Evolutionary conservation across 2,329 filamentous ascomycete genomes (phyloP), one percentile per base, ranked within the genome.

Genomic region (Hypoxylon sp.): DNA sequence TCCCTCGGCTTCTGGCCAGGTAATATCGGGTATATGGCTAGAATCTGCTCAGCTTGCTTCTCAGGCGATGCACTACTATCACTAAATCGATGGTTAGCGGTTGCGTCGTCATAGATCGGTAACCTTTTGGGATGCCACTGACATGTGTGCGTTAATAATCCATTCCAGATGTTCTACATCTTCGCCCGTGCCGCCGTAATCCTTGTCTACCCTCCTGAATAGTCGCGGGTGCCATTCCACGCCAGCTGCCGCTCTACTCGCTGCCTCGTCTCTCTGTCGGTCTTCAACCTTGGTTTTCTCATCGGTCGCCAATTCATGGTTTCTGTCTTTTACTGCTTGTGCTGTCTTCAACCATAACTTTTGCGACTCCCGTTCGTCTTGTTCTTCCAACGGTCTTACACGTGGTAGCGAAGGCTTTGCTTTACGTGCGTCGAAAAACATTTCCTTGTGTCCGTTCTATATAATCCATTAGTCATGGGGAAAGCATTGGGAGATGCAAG

Each of bases 251-350:
- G 88, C 88, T 74, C 96, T 87, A 76, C 89, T 89, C 17, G 94
- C 91, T 1, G 96, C 94, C 77, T 98, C 95, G 70, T 94, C 91
- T 76, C 96, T 88, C 80, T 99, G 96, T 76, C 88, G 90, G 75
- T 98, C 95, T 79, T 99, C 96, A 65, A 99, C 93, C 78, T 92
- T 92, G n/a, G 93, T 94, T 83, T 99, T 99, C 77, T 98, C 95
- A 70, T 96, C 92, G 0, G 96, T 99, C 3, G 96, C 96, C 8
- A 91, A 81, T 73, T 93, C 92, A 76, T 99, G 96, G 74, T 99
- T 94, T 65, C 91, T 89, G 53, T 92, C 90, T 76, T 91, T 92
- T 68, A 99, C 91, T 0, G 95, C 96, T 72, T 90, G 86, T 8
- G 91, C 92, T 0, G 94, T 97, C 54, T 89, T 90, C 33, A 89